A percentile compares a stretch with the other conserved stretches of the same genome.
Conservation (phyloP, 2,329 filamentous ascomycete genomes). For the Neodidymelliopsis sp. region DNA sequence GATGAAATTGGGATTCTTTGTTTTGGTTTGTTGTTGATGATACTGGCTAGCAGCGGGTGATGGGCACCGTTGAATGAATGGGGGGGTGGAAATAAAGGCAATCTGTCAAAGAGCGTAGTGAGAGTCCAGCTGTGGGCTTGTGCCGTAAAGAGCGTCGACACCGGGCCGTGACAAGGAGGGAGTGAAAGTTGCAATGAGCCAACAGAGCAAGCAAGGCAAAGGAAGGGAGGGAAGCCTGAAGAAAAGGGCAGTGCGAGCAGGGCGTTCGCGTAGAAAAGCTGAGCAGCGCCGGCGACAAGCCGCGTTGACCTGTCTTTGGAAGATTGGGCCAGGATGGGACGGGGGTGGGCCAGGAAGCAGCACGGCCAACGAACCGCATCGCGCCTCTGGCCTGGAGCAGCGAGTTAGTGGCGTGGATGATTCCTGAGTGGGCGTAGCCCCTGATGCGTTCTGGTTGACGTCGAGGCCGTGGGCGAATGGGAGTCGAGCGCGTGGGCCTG, state of each 20-base stretch:
- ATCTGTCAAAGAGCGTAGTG: conserved; percentile 49
- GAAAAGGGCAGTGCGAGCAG: conserved; percentile 28
- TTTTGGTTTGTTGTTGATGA: conserved; percentile 24
- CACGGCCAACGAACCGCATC: conserved; percentile 29
- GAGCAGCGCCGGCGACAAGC: conserved; percentile 24
- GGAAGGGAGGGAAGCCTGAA: conserved; percentile 37
- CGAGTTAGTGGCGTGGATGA: conserved; percentile 10
- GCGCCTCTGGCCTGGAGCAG: conserved; percentile 11
- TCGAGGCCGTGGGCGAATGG: conserved; percentile 24
- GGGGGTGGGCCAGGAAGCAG: conserved; percentile 30
- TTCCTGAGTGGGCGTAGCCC: conserved; percentile 23
- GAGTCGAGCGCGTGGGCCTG: conserved; percentile 10
- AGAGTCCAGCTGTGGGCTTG: conserved; percentile 34
- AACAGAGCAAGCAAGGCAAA: conserved; percentile 35
- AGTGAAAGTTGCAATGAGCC: conserved; percentile 34
- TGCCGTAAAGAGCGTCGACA: conserved; percentile 52
- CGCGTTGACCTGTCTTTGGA: conserved; percentile 35
- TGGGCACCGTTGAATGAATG: conserved; percentile 25
- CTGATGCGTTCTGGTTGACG: conserved; percentile 24
- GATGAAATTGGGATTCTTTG: conserved; percentile 21
- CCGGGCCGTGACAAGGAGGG: conserved; percentile 42
- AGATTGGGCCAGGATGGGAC: conserved; percentile 36
- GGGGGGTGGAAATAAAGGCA: conserved; percentile 28
- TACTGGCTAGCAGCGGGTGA: conserved; percentile 41
- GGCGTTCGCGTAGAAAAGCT: conserved; percentile 21